phyloP scores from a whole-genome alignment of 2,329 filamentous ascomycete species.

The Colletotrichum sp. region DNA sequence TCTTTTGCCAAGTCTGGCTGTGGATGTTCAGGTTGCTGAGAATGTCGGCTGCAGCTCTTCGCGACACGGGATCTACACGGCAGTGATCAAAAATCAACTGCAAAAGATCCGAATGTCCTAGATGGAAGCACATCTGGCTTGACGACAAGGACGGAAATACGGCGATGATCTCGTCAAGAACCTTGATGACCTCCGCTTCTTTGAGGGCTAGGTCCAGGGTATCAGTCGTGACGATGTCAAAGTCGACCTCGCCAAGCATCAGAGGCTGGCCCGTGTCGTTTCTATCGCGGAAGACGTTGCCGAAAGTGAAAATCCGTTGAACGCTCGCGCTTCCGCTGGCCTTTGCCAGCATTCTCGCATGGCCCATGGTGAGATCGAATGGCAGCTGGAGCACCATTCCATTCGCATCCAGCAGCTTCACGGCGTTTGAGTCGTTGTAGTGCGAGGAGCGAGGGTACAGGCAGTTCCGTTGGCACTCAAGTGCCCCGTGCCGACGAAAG shows the following conservation, averaged over 20 bases:
- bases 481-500: conserved; percentile 87
- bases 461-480: conserved; percentile 76
- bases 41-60: conserved; percentile 78
- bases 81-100: conserved; percentile 91
- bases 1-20: conserved; percentile 81
- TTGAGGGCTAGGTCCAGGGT: conserved; percentile 84
- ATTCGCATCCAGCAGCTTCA: conserved; percentile 80
- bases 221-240: conserved; percentile 89
- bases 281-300: conserved; percentile 83
- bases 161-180: conserved; percentile 87
- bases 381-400: conserved; percentile 94
- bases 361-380: conserved; percentile 88
- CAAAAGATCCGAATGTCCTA: conserved; percentile 88
- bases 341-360: conserved; percentile 83
- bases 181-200: conserved; percentile 93
- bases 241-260: conserved; percentile 89
- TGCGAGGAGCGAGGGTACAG: conserved; percentile 84
- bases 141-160: conserved; percentile 78
- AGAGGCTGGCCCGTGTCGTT: conserved; percentile 80
- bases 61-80: conserved; percentile 72
- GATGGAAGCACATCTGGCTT: conserved; percentile 82
- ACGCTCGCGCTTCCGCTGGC: conserved; percentile 64
- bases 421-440: conserved; percentile 72
- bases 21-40: conserved; percentile 88
- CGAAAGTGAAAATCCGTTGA: conserved; percentile 85